Evolutionary conservation across 148 eudicot genomes (phyloP).

Genomic region (Limonium bicolor): DNA sequence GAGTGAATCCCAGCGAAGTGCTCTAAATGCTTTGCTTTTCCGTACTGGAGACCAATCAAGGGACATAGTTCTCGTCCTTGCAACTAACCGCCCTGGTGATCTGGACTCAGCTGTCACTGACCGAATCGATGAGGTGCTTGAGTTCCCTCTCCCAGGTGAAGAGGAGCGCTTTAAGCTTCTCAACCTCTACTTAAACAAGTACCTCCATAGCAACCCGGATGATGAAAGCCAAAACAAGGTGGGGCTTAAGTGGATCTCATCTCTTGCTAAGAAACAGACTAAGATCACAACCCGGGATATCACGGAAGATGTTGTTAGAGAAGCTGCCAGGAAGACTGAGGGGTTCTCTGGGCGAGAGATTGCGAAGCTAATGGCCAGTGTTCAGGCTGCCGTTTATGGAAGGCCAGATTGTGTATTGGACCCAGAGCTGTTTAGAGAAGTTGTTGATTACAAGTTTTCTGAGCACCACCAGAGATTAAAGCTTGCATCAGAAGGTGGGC

Average conservation of each 20-base stretch:
- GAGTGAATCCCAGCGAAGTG: constrained; percentile 99
- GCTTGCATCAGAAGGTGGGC: too few species aligned
- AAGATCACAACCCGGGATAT: constrained; percentile 73
- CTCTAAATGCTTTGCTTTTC: constrained; percentile 86
- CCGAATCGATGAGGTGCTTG: constrained; percentile 93
- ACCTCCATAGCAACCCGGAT: too few species aligned
- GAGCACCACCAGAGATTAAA: constrained; percentile 90
- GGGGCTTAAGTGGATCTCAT: constrained; percentile 38
- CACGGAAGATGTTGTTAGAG: constrained; percentile 60
- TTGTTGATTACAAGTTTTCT: constrained; percentile 93
- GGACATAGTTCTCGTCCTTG: constrained; percentile 92
- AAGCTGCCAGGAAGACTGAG: constrained; percentile 78
- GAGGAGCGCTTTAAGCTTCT: constrained; percentile 73
- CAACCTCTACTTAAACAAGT: constrained; percentile 81
- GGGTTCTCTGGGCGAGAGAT: constrained; percentile 98
- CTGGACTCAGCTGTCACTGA: constrained; percentile 96
- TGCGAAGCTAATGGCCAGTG: constrained; percentile 95
- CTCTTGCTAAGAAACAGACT: constrained; percentile 54
- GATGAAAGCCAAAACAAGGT: constrained; percentile 62
- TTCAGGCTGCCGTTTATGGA: constrained; percentile 96
- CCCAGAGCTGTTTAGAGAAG: constrained; percentile 69
- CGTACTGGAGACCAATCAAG: constrained; percentile 98
- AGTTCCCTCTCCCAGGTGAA: constrained; percentile 93
- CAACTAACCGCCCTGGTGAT: constrained; percentile 96
- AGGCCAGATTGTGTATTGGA: constrained; percentile 78